phyloP scores from a whole-genome alignment of 352 stramenopile species.

The Phytophthora pisi region DNA sequence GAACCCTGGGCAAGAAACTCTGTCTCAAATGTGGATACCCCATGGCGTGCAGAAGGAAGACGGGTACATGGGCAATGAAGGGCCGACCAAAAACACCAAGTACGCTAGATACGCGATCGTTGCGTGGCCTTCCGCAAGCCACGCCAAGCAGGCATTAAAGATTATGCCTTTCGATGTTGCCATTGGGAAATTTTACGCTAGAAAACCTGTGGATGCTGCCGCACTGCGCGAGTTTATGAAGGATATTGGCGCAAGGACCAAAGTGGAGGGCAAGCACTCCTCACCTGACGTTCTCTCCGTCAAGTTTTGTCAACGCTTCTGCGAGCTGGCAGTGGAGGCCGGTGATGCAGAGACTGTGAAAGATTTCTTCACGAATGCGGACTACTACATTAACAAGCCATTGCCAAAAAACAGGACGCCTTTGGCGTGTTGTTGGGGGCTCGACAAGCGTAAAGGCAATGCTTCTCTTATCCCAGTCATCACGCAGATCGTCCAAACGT shows the following conservation, averaged over 20 bases:
- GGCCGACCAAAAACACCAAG: constrained; percentile 19
- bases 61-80: constrained; percentile 16
- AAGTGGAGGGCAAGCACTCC: background rate
- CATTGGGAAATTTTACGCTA: background rate
- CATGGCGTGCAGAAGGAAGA: constrained; percentile 22
- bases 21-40: constrained; percentile 12
- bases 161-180: constrained; percentile 7
- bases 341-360: background rate
- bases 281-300: background rate
- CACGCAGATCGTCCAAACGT: background rate
- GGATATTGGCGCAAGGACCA: background rate
- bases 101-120: constrained; percentile 25
- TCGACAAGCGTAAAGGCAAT: background rate
- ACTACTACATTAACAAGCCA: background rate
- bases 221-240: constrained; percentile 14
- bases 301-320: background rate
- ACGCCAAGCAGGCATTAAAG: background rate
- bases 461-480: background rate
- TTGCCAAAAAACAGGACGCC: background rate
- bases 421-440: background rate
- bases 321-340: background rate
- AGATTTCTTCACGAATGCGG: background rate
- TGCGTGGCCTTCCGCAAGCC: constrained; percentile 10
- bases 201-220: constrained; percentile 1
- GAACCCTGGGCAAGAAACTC: constrained; percentile 21